Percentiles rank a stretch among this genome's conserved stretches.
These are phyloP conservation scores for Cucumis hystrix DNA, from an alignment of 306 rosid genomes.

Conservation along the genomic window DNA sequence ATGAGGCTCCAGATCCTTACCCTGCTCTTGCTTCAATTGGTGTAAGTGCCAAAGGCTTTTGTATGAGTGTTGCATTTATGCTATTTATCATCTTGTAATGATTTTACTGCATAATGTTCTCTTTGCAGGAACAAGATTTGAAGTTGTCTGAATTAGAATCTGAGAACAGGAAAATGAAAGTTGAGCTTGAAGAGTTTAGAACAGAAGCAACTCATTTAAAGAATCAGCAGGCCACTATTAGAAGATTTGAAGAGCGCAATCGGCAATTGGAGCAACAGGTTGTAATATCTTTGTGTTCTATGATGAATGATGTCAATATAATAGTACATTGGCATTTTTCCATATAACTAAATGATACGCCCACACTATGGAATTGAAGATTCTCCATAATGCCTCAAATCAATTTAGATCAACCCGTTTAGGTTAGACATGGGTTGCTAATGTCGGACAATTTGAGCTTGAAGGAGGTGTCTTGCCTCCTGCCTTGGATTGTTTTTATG, in stretches of 20 bases:
- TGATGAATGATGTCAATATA: neutral
- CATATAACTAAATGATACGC: neutral
- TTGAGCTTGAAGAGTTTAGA: constrained; percentile 96
- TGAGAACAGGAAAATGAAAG: constrained; percentile 94
- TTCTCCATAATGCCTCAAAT: neutral
- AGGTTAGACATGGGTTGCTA: neutral
- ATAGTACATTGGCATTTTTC: constrained; percentile 1
- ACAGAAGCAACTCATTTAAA: constrained; percentile 94
- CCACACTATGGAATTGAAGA: neutral
- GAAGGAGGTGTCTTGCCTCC: neutral
- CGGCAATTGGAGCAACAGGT: constrained; percentile 98
- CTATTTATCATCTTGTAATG: neutral
- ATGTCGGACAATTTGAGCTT: neutral
- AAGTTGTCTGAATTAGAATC: constrained; percentile 81
- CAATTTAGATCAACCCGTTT: neutral
- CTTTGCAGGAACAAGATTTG: constrained; percentile 74
- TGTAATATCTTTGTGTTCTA: constrained; percentile 11
- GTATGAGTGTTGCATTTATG: constrained; percentile 6
- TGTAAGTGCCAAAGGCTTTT: constrained; percentile 39
- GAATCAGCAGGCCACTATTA: constrained; percentile 97
- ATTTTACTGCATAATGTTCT: constrained; percentile 11
- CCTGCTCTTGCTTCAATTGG: constrained; percentile 82
- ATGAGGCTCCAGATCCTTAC: constrained; percentile 98
- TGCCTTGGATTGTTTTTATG: neutral
- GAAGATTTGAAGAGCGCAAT: constrained; percentile 91